Evolutionary conservation across 2,329 filamentous ascomycete genomes (phyloP).

Genomic region (Metarhizium humberi): DNA sequence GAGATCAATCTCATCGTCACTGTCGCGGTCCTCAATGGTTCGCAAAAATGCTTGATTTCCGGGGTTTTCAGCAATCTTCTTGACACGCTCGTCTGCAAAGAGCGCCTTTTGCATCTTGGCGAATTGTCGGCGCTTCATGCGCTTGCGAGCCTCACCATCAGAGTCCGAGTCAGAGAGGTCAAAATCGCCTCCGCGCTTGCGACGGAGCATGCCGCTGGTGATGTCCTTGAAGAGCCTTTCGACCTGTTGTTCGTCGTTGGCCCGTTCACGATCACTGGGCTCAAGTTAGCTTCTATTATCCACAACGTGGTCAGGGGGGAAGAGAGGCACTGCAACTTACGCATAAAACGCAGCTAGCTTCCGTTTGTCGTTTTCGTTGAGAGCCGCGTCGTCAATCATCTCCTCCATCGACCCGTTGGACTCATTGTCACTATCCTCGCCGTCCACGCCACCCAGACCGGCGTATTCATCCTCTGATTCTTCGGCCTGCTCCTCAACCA

Average conservation of each 20-base stretch:
- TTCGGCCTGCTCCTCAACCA: conserved; percentile 88
- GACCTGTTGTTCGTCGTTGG: conserved; percentile 75
- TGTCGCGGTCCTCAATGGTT: conserved; percentile 75
- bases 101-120: conserved; percentile 86
- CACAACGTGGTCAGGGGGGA: background rate
- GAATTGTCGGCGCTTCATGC: conserved; percentile 80
- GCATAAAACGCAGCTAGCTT: conserved; percentile 81
- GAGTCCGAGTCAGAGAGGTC: conserved; percentile 89
- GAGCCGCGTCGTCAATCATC: conserved; percentile 82
- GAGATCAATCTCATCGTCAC: conserved; percentile 70
- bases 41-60: conserved; percentile 85
- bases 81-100: conserved; percentile 79
- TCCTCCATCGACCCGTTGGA: conserved; percentile 62
- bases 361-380: conserved; percentile 68
- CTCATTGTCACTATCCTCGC: conserved; percentile 74
- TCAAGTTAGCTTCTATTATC: conserved; percentile 9
- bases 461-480: conserved; percentile 99
- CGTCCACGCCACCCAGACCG: conserved; percentile 80
- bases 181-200: conserved; percentile 73
- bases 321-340: conserved; percentile 44
- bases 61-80: conserved; percentile 80
- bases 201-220: conserved; percentile 76
- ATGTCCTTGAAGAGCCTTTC: conserved; percentile 91
- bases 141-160: conserved; percentile 64
- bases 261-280: conserved; percentile 65